Evolutionary conservation across 805 yeast species (phyloP), one percentile per base, ranked within the genome.

Genomic region (Saccharomyces paradoxus): DNA sequence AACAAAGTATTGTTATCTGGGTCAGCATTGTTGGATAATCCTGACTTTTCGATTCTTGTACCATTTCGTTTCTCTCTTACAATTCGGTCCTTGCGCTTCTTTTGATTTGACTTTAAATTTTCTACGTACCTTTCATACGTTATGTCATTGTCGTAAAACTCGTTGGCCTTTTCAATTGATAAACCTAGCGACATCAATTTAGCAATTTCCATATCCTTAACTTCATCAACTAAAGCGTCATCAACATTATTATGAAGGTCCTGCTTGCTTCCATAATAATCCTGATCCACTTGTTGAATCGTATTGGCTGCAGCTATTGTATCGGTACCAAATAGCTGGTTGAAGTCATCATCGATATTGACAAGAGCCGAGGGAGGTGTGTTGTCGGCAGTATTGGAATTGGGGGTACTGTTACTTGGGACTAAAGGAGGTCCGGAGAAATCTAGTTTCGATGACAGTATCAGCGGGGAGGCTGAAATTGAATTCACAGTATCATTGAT

Each of bases 151-250:
- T 65, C 65, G 47, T 64, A 65, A 32, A 53, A 58, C 1, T 50
- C n/a, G 5, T 41, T 47, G 13, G 72, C 68, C 49, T 59, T 53
- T 3, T 63, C 63, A 13, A 65, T 57, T 2, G 63, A 49, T 4
- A 62, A 48, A 3, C 65, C 70, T 48, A 69, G 55, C 0, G 72
- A 69, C 72, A 69, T 69, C 49, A 69, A 50, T 50, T 58, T 61
- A 1, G 72, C 71, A 10, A 69, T 60, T 53, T 69, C 71, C 71
- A 68, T 66, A 55, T 69, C 72, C 51, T 57, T 64, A 2, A 67
- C 66, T 51, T 69, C 71, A 53, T 69, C 71, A 3, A 66, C 66
- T 4, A 65, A 52, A 22, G 41, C 52, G 9, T 51, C 57, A 17
- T 44, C 55, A 56, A 13, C 48, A 27, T 21, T 58, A 37, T 14